These are phyloP conservation scores for Clitoria ternatea DNA, from an alignment of 306 rosid species.

Conservation along the genomic window DNA sequence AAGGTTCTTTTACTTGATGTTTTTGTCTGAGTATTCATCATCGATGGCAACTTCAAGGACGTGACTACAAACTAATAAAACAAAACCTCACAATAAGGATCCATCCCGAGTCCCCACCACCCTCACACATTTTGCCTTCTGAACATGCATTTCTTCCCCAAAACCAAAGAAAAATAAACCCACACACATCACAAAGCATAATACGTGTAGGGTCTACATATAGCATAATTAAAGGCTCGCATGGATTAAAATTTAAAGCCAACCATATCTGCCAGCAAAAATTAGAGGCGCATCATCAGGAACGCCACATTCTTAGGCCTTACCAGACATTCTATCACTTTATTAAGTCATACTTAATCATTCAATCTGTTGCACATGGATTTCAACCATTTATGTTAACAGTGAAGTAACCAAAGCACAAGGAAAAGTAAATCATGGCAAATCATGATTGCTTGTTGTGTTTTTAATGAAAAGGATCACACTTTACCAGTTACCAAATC, in stretches of 20 bases:
- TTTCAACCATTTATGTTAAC: background rate
- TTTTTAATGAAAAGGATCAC: background rate
- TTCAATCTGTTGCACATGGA: background rate
- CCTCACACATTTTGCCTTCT: background rate
- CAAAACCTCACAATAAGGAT: background rate
- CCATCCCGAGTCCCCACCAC: background rate
- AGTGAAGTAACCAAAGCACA: background rate
- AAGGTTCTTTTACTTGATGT: background rate
- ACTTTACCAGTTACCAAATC: background rate
- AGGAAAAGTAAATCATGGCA: background rate
- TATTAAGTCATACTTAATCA: slow-evolving; percentile 8
- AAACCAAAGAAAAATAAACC: background rate
- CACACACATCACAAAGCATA: background rate
- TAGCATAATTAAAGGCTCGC: background rate
- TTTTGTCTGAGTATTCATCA: too few relatives aligned
- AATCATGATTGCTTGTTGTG: background rate
- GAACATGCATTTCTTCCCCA: background rate
- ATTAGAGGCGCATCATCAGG: slow-evolving; percentile 31
- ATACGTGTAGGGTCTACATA: background rate
- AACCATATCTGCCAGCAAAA: slow-evolving; percentile 5
- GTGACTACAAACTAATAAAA: background rate
- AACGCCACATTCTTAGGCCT: background rate
- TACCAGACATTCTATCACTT: background rate
- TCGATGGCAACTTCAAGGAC: background rate
- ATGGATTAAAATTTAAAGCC: background rate